These are phyloP conservation scores for Hebeloma cylindrosporum DNA, from an alignment of 768 basidiomycete genomes.

Conservation along the genomic window DNA sequence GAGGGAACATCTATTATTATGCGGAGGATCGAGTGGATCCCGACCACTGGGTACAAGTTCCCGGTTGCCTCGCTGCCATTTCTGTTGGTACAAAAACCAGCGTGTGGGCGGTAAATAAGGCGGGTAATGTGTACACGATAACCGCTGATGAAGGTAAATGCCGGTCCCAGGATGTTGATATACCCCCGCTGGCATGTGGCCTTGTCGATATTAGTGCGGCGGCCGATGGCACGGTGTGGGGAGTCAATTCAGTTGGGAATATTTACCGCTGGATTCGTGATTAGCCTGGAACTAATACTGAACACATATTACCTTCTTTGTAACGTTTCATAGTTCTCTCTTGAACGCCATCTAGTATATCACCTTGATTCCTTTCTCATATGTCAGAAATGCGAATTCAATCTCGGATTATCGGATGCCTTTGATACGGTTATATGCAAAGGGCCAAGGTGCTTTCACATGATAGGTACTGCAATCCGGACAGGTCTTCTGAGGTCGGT, in stretches of 20 bases:
- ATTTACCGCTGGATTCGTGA: slow-evolving; percentile 11
- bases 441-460: no score
- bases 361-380: no score
- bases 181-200: slow-evolving; percentile 2
- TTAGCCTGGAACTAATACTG: no score
- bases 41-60: slow-evolving; percentile 9
- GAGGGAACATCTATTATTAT: slow-evolving; percentile 2
- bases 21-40: slow-evolving; percentile 10
- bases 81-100: slow-evolving; percentile 9
- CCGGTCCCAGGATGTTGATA: no score
- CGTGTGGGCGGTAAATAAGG: slow-evolving; percentile 11
- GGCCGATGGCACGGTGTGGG: slow-evolving; percentile 10
- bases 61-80: slow-evolving; percentile 7
- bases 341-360: no score
- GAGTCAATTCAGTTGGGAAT: slow-evolving; percentile 2
- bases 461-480: no score
- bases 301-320: no score
- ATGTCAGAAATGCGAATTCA: no score
- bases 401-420: no score
- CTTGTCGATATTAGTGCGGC: slow-evolving; percentile 10
- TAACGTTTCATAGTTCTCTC: no score
- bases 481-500: no score
- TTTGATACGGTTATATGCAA: no score
- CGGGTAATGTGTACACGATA: slow-evolving; percentile 3
- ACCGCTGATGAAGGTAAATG: slow-evolving; percentile 9